Evolutionary conservation across 179 eudicot genomes (phyloP).

Genomic region (Beta corolliflora): DNA sequence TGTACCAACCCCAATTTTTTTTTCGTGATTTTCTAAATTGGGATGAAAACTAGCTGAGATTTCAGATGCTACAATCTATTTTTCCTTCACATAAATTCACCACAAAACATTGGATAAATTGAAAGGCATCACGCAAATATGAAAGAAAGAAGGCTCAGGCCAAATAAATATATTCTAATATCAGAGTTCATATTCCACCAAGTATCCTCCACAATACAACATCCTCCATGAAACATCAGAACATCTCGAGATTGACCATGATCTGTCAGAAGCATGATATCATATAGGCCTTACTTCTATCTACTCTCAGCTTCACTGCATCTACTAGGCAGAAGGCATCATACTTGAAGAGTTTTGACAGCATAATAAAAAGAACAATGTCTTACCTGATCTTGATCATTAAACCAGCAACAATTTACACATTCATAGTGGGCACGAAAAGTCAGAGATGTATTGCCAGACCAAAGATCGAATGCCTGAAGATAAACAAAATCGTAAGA

Average conservation of each 20-base stretch:
- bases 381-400: constrained; percentile 70
- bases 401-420: constrained; percentile 86
- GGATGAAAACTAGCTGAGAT: too few relatives aligned
- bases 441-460: constrained; percentile 61
- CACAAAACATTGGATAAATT: too few relatives aligned
- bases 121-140: too few relatives aligned
- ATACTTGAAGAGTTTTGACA: neutral
- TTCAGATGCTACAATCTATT: too few relatives aligned
- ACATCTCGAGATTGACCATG: neutral
- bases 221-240: neutral
- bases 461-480: constrained; percentile 91
- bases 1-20: too few relatives aligned
- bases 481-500: neutral
- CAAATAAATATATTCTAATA: too few relatives aligned
- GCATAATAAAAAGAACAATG: neutral
- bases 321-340: neutral
- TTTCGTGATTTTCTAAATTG: too few relatives aligned
- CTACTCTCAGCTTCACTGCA: neutral
- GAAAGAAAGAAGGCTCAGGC: too few relatives aligned
- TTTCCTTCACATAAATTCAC: too few relatives aligned
- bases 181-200: too few relatives aligned
- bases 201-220: too few relatives aligned
- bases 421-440: constrained; percentile 86
- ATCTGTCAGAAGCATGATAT: neutral
- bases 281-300: neutral